These are phyloP conservation scores for Herpetospermum pedunculosum DNA, from an alignment of 306 rosid genomes.

Conservation along the genomic window DNA sequence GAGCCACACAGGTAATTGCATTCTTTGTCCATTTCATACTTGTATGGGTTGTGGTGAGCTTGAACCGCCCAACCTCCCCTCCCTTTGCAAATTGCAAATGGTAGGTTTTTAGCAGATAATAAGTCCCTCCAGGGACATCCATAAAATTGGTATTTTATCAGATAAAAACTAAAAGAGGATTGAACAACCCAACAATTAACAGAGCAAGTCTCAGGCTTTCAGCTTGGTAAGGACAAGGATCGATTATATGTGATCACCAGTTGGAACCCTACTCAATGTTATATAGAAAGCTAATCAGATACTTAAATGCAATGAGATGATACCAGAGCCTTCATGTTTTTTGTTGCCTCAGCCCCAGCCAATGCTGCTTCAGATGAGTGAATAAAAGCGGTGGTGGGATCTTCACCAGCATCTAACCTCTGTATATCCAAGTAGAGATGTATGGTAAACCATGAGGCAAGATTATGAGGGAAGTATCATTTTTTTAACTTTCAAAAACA, in stretches of 20 bases:
- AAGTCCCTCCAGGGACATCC: too few species aligned
- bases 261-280: not conserved
- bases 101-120: not conserved
- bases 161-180: not conserved
- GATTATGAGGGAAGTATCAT: not conserved
- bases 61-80: not conserved
- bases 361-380: constrained; percentile 75
- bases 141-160: not conserved
- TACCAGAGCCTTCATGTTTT: constrained; percentile 83
- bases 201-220: not conserved
- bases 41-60: not conserved
- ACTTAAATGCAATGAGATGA: constrained; percentile 1
- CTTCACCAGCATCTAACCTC: constrained; percentile 59
- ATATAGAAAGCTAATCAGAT: constrained; percentile 13
- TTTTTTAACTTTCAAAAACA: constrained; percentile 2
- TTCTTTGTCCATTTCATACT: not conserved
- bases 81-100: not conserved
- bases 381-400: constrained; percentile 61
- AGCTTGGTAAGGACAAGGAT: not conserved
- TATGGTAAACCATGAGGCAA: constrained; percentile 6
- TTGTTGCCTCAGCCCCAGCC: constrained; percentile 82
- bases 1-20: not conserved
- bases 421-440: constrained; percentile 22
- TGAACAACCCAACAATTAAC: not conserved
- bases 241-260: not conserved